Conservation (phyloP, 441 rosid species). For the Breynia disticha region DNA sequence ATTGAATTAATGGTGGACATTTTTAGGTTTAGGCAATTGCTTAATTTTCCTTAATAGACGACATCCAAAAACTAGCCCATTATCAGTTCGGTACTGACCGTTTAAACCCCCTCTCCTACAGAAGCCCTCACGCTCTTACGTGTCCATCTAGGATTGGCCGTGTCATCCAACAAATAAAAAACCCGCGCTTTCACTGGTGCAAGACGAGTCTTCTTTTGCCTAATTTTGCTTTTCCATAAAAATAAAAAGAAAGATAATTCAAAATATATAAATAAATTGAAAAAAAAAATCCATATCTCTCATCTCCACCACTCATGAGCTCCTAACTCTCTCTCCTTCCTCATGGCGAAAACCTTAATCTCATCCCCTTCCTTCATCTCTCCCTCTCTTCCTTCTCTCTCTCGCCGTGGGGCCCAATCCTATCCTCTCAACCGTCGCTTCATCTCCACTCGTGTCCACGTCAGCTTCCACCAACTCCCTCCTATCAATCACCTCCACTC, state of each 20-base stretch:
- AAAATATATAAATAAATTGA: neutral
- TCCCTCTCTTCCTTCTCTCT: slow-evolving; percentile 32
- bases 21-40: too few species aligned
- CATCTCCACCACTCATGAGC: slow-evolving; percentile 17
- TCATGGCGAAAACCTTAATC: slow-evolving; percentile 75
- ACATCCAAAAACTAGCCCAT: too few species aligned
- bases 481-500: slow-evolving; percentile 41
- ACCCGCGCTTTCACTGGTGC: too few species aligned
- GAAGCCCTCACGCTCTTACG: too few species aligned
- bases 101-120: too few species aligned
- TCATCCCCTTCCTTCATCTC: slow-evolving; percentile 64
- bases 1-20: too few species aligned
- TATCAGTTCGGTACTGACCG: too few species aligned
- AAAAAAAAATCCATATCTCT: slow-evolving; percentile 1
- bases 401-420: slow-evolving; percentile 23
- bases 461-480: slow-evolving; percentile 66
- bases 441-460: slow-evolving; percentile 39
- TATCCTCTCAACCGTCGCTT: slow-evolving; percentile 17
- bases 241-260: too few species aligned
- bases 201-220: too few species aligned
- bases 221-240: too few species aligned
- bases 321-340: slow-evolving; percentile 1
- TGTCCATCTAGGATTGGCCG: too few species aligned
- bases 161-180: neutral
- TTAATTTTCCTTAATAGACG: too few species aligned